phyloP scores from a whole-genome alignment of 1,284 basidiomycete species.

The Cryptococcus depauperatus region DNA sequence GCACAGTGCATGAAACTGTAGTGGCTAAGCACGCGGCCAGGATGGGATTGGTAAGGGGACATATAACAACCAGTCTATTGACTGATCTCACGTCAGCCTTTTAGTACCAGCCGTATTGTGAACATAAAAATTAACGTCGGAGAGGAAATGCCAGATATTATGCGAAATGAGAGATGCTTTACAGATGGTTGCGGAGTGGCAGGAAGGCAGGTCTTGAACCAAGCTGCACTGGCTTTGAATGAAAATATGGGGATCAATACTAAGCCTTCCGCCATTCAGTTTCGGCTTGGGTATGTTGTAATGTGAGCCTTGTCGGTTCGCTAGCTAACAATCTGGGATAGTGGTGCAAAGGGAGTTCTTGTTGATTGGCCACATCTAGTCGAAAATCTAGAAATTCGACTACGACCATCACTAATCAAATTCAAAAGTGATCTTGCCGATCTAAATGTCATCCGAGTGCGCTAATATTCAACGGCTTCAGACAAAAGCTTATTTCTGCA shows the following conservation, averaged over 20 bases:
- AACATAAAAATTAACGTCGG: constrained; percentile 27
- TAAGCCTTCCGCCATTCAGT: constrained; percentile 41
- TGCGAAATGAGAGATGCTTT: constrained; percentile 29
- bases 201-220: constrained; percentile 29
- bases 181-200: constrained; percentile 43
- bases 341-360: constrained; percentile 44
- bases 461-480: constrained; percentile 1
- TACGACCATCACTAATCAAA: constrained; percentile 40
- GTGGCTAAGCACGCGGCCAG: constrained; percentile 43
- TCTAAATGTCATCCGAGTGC: constrained; percentile 38
- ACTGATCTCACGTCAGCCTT: constrained; percentile 19
- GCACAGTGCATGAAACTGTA: constrained; percentile 36
- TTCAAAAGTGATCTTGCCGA: constrained; percentile 33
- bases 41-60: constrained; percentile 32
- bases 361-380: constrained; percentile 35
- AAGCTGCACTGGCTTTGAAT: constrained; percentile 35
- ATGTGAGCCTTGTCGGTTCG: background rate
- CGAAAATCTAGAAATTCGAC: constrained; percentile 24
- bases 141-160: constrained; percentile 18
- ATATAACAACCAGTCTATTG: background rate
- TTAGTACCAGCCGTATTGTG: constrained; percentile 34
- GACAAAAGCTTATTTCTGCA: background rate
- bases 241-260: constrained; percentile 20
- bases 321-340: constrained; percentile 12
- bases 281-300: constrained; percentile 35